phyloP scores from a whole-genome alignment of 2,329 filamentous ascomycete species.

The Stenocarpella maydis region DNA sequence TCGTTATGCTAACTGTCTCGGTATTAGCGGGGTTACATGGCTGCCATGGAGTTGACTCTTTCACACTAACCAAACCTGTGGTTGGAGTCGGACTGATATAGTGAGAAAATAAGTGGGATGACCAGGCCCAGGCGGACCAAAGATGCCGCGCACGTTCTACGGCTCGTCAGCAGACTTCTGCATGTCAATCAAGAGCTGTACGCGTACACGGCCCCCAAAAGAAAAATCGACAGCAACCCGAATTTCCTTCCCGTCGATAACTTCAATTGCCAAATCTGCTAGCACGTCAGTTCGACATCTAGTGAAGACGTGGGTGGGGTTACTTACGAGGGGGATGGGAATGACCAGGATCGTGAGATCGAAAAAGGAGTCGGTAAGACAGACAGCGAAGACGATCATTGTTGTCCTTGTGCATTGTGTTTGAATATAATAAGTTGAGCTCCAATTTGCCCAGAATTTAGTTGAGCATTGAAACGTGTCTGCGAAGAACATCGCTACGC shows the following conservation, averaged over 20 bases:
- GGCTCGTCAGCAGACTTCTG: background rate
- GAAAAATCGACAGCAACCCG: background rate
- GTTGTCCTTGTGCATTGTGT: no score
- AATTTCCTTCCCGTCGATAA: background rate
- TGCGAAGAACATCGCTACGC: no score
- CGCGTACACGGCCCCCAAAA: background rate
- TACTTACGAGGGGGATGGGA: no score
- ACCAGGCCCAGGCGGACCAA: background rate
- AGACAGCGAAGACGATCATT: no score
- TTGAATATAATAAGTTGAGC: no score
- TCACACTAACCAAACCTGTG: background rate
- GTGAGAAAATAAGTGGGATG: background rate
- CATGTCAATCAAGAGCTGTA: background rate
- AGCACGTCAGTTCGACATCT: no score
- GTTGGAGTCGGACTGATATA: background rate
- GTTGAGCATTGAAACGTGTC: no score
- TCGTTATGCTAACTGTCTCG: background rate
- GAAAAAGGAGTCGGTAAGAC: no score
- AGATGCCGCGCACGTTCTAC: background rate
- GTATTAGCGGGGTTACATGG: background rate
- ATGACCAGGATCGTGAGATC: no score
- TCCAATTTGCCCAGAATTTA: no score
- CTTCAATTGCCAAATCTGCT: background rate
- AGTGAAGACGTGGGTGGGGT: no score
- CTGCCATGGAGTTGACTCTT: background rate